Evolutionary conservation across 306 rosid genomes (phyloP).

Genomic region (Medicago arabica): DNA sequence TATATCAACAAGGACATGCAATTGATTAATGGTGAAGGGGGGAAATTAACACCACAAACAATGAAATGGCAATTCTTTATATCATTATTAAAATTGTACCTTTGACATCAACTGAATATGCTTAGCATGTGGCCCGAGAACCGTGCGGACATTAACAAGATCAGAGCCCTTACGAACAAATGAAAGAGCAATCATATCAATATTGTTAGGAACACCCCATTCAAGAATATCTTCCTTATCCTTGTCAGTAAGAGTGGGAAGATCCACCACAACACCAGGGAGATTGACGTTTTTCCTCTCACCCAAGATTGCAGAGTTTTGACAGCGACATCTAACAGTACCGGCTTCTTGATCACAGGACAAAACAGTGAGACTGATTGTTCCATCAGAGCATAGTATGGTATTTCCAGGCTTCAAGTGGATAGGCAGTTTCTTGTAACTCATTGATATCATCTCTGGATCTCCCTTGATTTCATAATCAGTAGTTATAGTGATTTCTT

Average conservation of each 20-base stretch:
- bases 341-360: slow-evolving; percentile 71
- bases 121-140: slow-evolving; percentile 86
- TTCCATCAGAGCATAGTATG: slow-evolving; percentile 90
- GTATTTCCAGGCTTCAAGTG: slow-evolving; percentile 85
- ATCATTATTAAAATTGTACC: slow-evolving; percentile 49
- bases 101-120: slow-evolving; percentile 83
- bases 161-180: slow-evolving; percentile 97
- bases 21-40: background rate
- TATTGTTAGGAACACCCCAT: slow-evolving; percentile 96
- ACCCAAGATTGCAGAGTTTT: slow-evolving; percentile 83
- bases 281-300: slow-evolving; percentile 97
- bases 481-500: slow-evolving; percentile 81
- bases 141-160: slow-evolving; percentile 89
- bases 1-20: background rate
- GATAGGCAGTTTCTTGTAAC: slow-evolving; percentile 85
- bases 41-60: slow-evolving; percentile 16
- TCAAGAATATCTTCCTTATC: slow-evolving; percentile 88
- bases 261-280: slow-evolving; percentile 97
- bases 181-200: slow-evolving; percentile 98
- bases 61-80: background rate
- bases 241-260: slow-evolving; percentile 92
- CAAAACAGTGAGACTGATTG: slow-evolving; percentile 81
- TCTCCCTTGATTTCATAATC: slow-evolving; percentile 85
- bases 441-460: slow-evolving; percentile 73
- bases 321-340: slow-evolving; percentile 84